Evolutionary conservation across 257 asterid species (phyloP), one percentile per base, ranked within the genome.

Genomic region (Lycium barbarum): DNA sequence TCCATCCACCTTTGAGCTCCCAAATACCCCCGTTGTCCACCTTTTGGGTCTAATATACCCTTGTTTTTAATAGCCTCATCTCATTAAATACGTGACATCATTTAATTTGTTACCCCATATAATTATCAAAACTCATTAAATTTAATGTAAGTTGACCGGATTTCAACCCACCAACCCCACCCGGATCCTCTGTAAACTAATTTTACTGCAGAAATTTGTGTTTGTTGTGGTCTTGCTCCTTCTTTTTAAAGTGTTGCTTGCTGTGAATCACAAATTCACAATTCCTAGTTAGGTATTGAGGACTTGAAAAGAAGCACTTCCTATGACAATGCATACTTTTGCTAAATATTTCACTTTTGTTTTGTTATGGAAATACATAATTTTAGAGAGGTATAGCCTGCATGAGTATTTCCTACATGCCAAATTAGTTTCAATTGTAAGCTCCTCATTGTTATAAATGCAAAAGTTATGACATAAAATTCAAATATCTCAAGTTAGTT

Each of bases 371-470:
- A 71, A 17, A 40, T 71, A 9, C 55, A 71, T 40, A 49, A 7
- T 51, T 51, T 76, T 51, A 26, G 81, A 76, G 63, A 51, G 47
- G 81, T 51, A 76, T 76, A 22, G 81, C 81, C 62, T 49, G 63
- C 62, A 22, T 51, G 62, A 76, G 51, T 20, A 76, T 51, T 15
- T 76, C 62, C 14, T 49, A 76, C 45, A 13, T 22, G 22, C 22
- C 43, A 10, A 51, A 8, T 22, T 62, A 51, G 63, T 76, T 76
- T 76, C 81, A 7, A 26, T 22, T 0, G 0, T 22, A 49, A 76
- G 62, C 63, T 51, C 63, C 63, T 1, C 4, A 49, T 12, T 49
- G 6, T 13, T 76, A 12, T 13, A 45, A 45, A 51, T 49, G 81
- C 45, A 5, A 38, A 49, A 22, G 62, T 76, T 13, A 4, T 49